Percentiles rank a stretch among this genome's conserved stretches.
Evolutionary conservation across 1,284 basidiomycete species (phyloP).

Genomic region (Apiotrichum akiyoshidainum): DNA sequence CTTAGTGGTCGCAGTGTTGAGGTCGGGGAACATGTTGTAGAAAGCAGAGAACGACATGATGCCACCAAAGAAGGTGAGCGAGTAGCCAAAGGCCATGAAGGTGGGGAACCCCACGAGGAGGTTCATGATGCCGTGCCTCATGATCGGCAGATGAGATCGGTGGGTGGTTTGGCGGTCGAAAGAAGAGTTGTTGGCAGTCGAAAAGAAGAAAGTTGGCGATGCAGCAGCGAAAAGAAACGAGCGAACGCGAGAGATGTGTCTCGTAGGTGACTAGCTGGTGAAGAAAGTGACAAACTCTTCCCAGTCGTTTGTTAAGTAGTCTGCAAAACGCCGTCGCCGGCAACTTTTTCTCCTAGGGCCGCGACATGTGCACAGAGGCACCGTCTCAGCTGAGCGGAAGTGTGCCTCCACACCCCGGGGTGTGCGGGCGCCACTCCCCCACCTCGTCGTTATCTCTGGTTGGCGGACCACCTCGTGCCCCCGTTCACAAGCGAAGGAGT

Average conservation of each 20-base stretch:
- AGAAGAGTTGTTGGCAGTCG: neutral
- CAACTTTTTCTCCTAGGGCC: too few species aligned
- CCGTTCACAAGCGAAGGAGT: too few species aligned
- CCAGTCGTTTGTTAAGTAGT: too few species aligned
- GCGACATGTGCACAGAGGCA: too few species aligned
- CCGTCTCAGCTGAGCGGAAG: too few species aligned
- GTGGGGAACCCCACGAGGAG: slow-evolving; percentile 29
- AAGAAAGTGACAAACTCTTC: too few species aligned
- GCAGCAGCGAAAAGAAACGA: neutral
- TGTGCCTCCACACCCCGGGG: too few species aligned
- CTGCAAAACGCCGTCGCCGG: too few species aligned
- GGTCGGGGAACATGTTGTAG: slow-evolving; percentile 25
- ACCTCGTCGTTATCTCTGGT: too few species aligned
- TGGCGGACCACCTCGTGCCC: too few species aligned
- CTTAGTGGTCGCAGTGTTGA: slow-evolving; percentile 26
- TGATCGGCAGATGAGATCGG: slow-evolving; percentile 1
- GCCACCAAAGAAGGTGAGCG: slow-evolving; percentile 26
- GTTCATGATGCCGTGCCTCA: slow-evolving; percentile 25
- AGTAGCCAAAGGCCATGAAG: slow-evolving; percentile 34
- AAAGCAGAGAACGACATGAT: slow-evolving; percentile 26
- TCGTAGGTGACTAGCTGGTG: too few species aligned
- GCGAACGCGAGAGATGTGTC: neutral
- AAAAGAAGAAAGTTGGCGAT: neutral
- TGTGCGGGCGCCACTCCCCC: too few species aligned
- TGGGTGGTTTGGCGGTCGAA: neutral